Evolutionary conservation across 345 rosid genomes (phyloP).

Genomic region (Eucalyptus microcorys): DNA sequence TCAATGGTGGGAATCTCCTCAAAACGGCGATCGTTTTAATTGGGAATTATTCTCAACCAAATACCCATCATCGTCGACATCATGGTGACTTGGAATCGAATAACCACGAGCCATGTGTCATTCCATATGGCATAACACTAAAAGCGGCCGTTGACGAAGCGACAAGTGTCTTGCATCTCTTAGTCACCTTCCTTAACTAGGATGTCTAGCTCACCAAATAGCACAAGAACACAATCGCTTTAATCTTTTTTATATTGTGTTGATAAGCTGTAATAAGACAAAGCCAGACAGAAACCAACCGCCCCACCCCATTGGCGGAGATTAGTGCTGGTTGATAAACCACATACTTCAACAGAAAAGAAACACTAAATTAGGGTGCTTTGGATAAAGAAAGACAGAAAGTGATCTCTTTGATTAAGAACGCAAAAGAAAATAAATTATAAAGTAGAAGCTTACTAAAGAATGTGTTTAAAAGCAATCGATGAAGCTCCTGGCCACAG

Average conservation of each 20-base stretch:
- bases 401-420: background rate
- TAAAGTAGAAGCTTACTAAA: background rate
- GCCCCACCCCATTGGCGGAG: conserved; percentile 4
- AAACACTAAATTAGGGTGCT: background rate
- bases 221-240: background rate
- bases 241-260: background rate
- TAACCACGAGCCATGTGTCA: conserved; percentile 13
- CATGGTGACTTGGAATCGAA: conserved; percentile 10
- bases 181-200: background rate
- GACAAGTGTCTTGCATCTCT: background rate
- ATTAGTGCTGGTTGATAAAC: background rate
- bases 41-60: background rate
- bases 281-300: background rate
- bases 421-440: background rate
- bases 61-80: conserved; percentile 6
- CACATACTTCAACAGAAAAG: background rate
- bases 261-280: background rate
- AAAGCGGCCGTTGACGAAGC: background rate
- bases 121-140: background rate
- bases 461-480: background rate
- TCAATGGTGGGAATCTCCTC: conserved; percentile 2
- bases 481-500: background rate
- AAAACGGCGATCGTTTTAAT: conserved; percentile 1
- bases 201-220: background rate
- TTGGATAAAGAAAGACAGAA: background rate